Base-by-base conservation (phyloP, 1,284 basidiomycete species). In the Athelia psychrophila region DNA sequence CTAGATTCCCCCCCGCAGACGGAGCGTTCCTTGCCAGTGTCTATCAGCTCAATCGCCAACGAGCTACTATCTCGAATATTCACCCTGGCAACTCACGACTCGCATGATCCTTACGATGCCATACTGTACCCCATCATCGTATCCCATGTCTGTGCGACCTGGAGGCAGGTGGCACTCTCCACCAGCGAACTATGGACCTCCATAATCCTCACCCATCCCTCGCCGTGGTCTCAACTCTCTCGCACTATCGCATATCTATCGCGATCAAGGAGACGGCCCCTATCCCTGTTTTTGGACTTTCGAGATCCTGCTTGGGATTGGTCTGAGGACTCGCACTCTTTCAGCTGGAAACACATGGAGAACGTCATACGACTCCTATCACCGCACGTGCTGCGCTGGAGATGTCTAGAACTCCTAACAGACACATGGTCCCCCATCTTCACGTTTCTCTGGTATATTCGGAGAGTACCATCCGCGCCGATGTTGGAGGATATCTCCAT, bases 401-500 rank as follows among this genome's bases (percentile, higher is more conserved):
- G 67, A 46, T 63, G 55, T 9, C 49, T 83, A 44, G 73, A 77
- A 50, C 63, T 83, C 22, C 63, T 79, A 40, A 73, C 78, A 1
- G 80, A 83, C 54, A 83, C 78, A 3, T 83, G 81, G 81, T 67
- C 67, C 3, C 80, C 81, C 13, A 74, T 83, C 6, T 75, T 74
- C 56, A 65, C 71, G 3, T 80, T 83, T 56, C 69, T 83, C 8
- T 65, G 65, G 44, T 66, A 64, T 44, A 73, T 73, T 3, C 60
- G 60, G 6, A 54, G 60, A 5, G 60, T 71, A 24, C 55, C 59
- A 16, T 58, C 63, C 2, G 66, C 68, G 1, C 73, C 73, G 1
- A 54, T 63, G 36, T 62, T 83, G 2, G 62, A 72, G 47, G 60
- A 58, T 1, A 55, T 83, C n/a, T 68, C 68, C 3, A 67, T 83